phyloP scores from a whole-genome alignment of 106 monocot species.

The Dendrobium huoshanense region DNA sequence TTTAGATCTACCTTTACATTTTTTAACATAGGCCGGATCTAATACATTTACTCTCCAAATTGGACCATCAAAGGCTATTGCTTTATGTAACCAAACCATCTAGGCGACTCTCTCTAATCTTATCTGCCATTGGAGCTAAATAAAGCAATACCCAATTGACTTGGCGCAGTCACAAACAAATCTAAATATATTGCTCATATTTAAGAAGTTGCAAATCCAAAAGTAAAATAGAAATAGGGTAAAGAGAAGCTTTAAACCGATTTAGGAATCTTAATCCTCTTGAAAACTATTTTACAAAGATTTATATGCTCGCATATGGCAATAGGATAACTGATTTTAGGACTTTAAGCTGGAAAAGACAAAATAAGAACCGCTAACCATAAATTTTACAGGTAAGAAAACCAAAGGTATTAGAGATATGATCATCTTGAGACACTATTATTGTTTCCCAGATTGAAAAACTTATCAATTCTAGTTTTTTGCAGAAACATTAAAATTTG shows the following conservation, averaged over 20 bases:
- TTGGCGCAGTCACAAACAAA: not conserved
- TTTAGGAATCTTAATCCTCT: not conserved
- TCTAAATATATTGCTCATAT: not conserved
- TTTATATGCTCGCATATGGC: not conserved
- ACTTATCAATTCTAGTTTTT: not conserved
- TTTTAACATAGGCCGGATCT: too few species aligned
- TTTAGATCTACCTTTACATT: too few species aligned
- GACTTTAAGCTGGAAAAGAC: not conserved
- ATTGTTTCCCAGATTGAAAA: not conserved
- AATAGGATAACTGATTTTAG: not conserved
- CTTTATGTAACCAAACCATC: too few species aligned
- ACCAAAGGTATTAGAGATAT: not conserved
- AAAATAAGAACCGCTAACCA: not conserved
- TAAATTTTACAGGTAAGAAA: not conserved
- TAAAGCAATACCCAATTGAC: not conserved
- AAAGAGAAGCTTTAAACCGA: not conserved
- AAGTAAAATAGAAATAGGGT: not conserved
- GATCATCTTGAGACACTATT: not conserved
- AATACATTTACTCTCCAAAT: too few species aligned
- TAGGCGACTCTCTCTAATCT: too few species aligned
- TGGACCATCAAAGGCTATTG: too few species aligned
- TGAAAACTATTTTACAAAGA: not conserved
- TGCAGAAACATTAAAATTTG: not conserved
- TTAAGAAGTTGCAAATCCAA: not conserved
- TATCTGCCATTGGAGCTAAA: too few species aligned